These are phyloP conservation scores for Hordeum marinum DNA, from an alignment of 176 grass and related monocot genomes.

Conservation along the genomic window DNA sequence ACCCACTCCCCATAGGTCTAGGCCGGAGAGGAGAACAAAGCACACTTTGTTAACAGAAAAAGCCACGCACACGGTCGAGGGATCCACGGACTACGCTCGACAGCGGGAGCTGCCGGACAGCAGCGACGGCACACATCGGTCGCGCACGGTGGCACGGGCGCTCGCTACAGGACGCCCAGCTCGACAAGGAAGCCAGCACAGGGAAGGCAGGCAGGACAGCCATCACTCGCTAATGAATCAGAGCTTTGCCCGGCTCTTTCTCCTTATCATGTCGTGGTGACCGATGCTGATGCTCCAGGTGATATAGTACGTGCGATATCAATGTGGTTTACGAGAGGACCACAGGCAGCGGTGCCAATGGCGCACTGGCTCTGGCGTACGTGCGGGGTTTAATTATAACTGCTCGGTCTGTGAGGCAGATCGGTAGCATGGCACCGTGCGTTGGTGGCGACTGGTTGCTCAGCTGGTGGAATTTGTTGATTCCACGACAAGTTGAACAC, in stretches of 20 bases:
- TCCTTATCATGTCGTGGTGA: background rate
- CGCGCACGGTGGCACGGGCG: slow-evolving; percentile 1
- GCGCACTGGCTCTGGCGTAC: background rate
- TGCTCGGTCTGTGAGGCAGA: background rate
- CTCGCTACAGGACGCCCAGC: slow-evolving; percentile 4
- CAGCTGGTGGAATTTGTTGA: background rate
- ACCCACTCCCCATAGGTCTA: background rate
- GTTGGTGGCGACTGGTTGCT: background rate
- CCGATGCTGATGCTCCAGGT: slow-evolving; percentile 11
- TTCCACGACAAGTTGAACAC: background rate
- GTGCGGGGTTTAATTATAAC: background rate
- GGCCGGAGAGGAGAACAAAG: background rate
- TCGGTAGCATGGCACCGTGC: background rate
- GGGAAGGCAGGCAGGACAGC: background rate
- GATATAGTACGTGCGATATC: background rate
- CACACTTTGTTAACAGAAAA: background rate
- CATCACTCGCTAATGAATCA: slow-evolving; percentile 1
- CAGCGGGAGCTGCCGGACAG: background rate
- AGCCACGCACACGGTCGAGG: background rate
- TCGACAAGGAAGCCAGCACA: slow-evolving; percentile 10
- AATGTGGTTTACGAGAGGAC: slow-evolving; percentile 1
- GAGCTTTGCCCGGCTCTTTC: background rate
- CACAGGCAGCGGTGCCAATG: slow-evolving; percentile 7
- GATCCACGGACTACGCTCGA: background rate
- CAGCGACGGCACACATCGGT: slow-evolving; percentile 10